Conservation (phyloP, 768 basidiomycete species). For the Leucosporidium creatinivorum region DNA sequence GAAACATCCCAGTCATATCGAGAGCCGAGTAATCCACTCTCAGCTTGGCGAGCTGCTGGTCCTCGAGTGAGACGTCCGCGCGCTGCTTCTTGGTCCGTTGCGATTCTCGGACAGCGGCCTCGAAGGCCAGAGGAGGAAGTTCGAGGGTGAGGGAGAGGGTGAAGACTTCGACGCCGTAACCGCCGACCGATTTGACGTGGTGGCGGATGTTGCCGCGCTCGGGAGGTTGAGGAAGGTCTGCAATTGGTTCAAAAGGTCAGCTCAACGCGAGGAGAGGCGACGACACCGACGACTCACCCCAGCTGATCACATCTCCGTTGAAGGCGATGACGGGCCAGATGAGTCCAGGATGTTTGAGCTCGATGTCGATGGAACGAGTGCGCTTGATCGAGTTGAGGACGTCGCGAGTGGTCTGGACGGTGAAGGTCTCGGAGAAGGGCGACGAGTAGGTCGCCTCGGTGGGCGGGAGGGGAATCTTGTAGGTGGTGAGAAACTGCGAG, state of each 20-base stretch:
- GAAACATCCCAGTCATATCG: conserved; percentile 78
- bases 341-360: conserved; percentile 66
- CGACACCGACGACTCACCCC: conserved; percentile 56
- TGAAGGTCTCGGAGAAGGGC: conserved; percentile 46
- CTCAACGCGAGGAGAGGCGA: not conserved
- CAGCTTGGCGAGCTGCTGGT: conserved; percentile 41
- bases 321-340: conserved; percentile 88
- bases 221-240: conserved; percentile 51
- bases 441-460: conserved; percentile 49
- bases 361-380: conserved; percentile 62
- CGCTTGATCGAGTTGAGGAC: conserved; percentile 52
- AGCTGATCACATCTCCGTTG: conserved; percentile 76
- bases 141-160: conserved; percentile 64
- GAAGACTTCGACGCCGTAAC: conserved; percentile 69
- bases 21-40: conserved; percentile 67
- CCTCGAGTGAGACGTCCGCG: conserved; percentile 19
- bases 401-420: conserved; percentile 56
- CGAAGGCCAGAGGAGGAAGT: conserved; percentile 41
- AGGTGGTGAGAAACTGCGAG: conserved; percentile 60
- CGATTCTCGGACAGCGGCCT: conserved; percentile 13
- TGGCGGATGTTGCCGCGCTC: conserved; percentile 66
- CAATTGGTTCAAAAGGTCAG: not conserved
- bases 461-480: conserved; percentile 60
- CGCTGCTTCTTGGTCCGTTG: conserved; percentile 38
- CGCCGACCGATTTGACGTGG: conserved; percentile 64